Evolutionary conservation across 2,329 filamentous ascomycete genomes (phyloP), one percentile per base, ranked within the genome.

Genomic region (Pestalotiopsis fici): DNA sequence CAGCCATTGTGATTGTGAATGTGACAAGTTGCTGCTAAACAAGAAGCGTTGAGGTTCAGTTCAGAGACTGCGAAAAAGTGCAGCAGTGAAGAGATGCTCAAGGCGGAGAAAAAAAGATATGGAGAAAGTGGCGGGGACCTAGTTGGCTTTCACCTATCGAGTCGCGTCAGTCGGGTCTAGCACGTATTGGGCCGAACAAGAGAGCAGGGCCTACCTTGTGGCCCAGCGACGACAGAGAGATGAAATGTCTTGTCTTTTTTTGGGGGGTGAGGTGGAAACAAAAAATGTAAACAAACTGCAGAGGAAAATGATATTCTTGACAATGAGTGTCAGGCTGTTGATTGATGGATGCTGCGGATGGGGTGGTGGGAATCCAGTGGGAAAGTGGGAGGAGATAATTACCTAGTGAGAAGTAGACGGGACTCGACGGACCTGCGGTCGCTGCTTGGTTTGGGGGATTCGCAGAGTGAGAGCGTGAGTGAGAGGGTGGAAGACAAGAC

Each of bases 1-100:
- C 87, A 75, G 87, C 86, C 87, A 90, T 89, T 74, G 74, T 82
- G 79, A 78, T 74, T 76, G 76, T 73, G 66, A 69, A 59, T 64
- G 60, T 23, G 27, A 47, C 28, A 21, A 23, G 43, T 35, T 64
- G 12, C 25, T 43, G 31, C n/a, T 23, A 43, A 31, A 54, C 18
- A 56, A 37, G 43, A 56, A 18, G 27, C 35, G 59, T 61, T 47
- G 60, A 63, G 43, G 60, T 35, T 35, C 31, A 35, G 39, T 63
- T 63, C 60, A 63, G 23, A 63, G 60, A 63, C 60, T 63, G 60
- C 60, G 37, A 63, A 39, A 47, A 43, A 31, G 55, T 31, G 57
- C 31, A 31, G 57, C 57, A 60, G 57, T 60, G 57, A 60, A 60
- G 57, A 60, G 59, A 66, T 66, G 68, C 61, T 65, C 61, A 65